Evolutionary conservation across 495 filamentous ascomycete genomes (phyloP).

Genomic region (Friedmanniomyces endolithicus): DNA sequence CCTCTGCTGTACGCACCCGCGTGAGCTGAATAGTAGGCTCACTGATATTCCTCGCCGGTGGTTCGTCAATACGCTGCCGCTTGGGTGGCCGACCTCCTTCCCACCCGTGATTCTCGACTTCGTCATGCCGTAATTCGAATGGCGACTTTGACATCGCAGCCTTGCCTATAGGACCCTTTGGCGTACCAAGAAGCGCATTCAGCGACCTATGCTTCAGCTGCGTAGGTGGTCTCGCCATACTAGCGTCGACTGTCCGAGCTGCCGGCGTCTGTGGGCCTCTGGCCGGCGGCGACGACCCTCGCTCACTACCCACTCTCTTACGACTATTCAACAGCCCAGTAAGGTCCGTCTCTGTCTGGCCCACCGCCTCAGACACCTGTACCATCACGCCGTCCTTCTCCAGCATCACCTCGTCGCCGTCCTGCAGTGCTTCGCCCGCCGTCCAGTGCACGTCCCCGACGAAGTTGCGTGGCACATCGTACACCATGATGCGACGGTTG

Average conservation of each 20-base stretch:
- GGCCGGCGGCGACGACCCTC: slow-evolving; percentile 5
- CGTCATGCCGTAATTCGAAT: slow-evolving; percentile 35
- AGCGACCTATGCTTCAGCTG: slow-evolving; percentile 40
- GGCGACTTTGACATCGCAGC: slow-evolving; percentile 36
- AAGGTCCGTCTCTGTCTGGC: slow-evolving; percentile 62
- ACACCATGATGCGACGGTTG: slow-evolving; percentile 85
- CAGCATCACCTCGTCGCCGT: slow-evolving; percentile 70
- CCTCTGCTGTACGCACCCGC: slow-evolving; percentile 19
- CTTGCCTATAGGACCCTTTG: slow-evolving; percentile 37
- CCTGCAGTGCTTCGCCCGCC: slow-evolving; percentile 47
- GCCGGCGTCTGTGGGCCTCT: slow-evolving; percentile 1
- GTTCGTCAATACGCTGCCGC: slow-evolving; percentile 31
- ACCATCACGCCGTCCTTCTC: slow-evolving; percentile 64
- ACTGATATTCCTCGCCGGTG: background rate
- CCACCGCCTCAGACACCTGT: slow-evolving; percentile 62
- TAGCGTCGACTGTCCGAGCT: background rate
- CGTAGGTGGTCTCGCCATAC: slow-evolving; percentile 7
- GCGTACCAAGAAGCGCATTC: slow-evolving; percentile 47
- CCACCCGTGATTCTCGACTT: slow-evolving; percentile 19
- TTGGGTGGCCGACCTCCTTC: slow-evolving; percentile 34
- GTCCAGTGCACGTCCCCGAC: slow-evolving; percentile 79
- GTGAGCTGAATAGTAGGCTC: slow-evolving; percentile 3
- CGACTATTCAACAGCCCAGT: slow-evolving; percentile 58
- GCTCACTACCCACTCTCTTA: slow-evolving; percentile 32
- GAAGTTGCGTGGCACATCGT: slow-evolving; percentile 66